phyloP scores from a whole-genome alignment of 1,284 basidiomycete species.

The Wolfiporia cocos region DNA sequence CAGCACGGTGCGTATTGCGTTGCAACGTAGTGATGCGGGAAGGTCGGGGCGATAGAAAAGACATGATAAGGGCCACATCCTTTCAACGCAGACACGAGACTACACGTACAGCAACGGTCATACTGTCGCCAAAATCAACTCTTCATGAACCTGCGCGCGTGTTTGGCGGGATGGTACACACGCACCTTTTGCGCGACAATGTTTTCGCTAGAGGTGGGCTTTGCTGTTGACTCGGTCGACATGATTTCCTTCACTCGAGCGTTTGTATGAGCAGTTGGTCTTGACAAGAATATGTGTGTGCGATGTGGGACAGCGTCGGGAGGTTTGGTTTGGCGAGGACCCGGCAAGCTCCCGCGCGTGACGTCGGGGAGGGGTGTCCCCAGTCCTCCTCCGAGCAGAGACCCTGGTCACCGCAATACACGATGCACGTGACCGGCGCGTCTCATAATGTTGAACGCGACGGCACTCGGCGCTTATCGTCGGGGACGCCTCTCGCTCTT shows the following conservation, averaged over 20 bases:
- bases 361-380: background rate
- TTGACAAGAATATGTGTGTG: too few species aligned
- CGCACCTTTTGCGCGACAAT: slow-evolving; percentile 80
- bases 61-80: too few species aligned
- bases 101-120: slow-evolving; percentile 82
- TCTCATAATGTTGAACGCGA: background rate
- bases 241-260: too few species aligned
- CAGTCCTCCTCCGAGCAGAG: background rate
- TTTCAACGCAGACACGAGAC: slow-evolving; percentile 1
- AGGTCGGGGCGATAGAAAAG: too few species aligned
- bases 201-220: slow-evolving; percentile 79
- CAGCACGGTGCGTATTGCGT: background rate
- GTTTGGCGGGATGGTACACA: too few species aligned
- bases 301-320: background rate
- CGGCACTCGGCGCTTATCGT: too few species aligned
- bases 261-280: too few species aligned
- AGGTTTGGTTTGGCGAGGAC: background rate
- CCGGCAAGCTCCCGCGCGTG: background rate
- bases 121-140: slow-evolving; percentile 69
- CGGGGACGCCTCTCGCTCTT: too few species aligned
- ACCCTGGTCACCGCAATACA: background rate
- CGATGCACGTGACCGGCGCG: slow-evolving; percentile 3
- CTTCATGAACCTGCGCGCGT: too few species aligned
- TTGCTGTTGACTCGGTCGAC: slow-evolving; percentile 21
- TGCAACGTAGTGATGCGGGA: too few species aligned